Percentiles rank a stretch among this genome's conserved stretches.
These are phyloP conservation scores for Ceratocystis cubensis DNA, from an alignment of 2,329 filamentous ascomycete species.

Conservation along the genomic window DNA sequence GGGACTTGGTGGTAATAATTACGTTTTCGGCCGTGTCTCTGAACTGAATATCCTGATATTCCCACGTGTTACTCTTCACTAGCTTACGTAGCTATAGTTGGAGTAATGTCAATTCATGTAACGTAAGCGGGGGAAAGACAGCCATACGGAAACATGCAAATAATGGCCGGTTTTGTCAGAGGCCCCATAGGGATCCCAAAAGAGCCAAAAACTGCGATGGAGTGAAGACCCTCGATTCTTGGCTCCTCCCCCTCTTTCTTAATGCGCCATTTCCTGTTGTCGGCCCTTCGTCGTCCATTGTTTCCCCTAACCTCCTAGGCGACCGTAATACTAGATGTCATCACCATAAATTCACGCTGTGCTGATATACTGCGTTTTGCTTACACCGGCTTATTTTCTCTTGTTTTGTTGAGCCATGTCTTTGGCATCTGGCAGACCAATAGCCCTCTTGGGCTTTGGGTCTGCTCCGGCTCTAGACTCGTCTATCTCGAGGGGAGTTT, in stretches of 20 bases:
- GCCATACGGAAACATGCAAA: not conserved
- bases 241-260: not conserved
- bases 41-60: no score
- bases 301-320: not conserved
- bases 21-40: no score
- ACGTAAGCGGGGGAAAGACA: not conserved
- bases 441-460: slow-evolving; percentile 8
- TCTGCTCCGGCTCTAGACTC: not conserved
- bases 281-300: not conserved
- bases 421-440: slow-evolving; percentile 6
- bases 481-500: not conserved
- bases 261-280: not conserved
- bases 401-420: not conserved
- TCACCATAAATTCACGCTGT: not conserved
- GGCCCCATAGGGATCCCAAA: no score
- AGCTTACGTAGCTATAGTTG: not conserved
- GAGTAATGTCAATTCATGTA: not conserved
- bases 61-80: no score
- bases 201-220: not conserved
- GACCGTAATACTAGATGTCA: not conserved
- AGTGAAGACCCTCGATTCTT: not conserved
- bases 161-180: no score
- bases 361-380: not conserved
- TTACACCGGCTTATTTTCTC: not conserved
- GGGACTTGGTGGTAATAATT: no score